Evolutionary conservation across 306 rosid species (phyloP), one percentile per base, ranked within the genome.

Genomic region (Ormosia emarginata): DNA sequence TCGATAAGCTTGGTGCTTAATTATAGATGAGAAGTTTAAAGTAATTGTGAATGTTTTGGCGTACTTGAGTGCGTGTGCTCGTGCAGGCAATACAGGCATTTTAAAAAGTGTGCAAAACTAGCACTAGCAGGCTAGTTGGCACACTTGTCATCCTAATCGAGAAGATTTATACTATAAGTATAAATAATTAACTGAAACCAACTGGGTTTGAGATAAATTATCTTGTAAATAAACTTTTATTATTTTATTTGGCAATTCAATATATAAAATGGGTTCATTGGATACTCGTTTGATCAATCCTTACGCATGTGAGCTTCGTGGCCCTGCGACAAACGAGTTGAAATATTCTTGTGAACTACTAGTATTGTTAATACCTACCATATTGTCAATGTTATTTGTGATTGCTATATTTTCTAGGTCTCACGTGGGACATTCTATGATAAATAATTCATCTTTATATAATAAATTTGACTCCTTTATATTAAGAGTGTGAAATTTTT

Each of bases 41-140:
- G n/a, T 43, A 65, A 49, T 77, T 36, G 15, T 13, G n/a, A 52
- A 43, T 76, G 58, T 50, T 13, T 41, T 73, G 52, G 57, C 36
- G 6, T 36, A 55, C 14, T 36, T 46, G 71, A 59, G 43, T 50
- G 36, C 17, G 36, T 30, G 29, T 62, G 58, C 1, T 61, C 75
- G 73, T 81, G 84, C 68, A 63, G 61, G 61, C 67, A 79, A 62
- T 69, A 69, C 7, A 43, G 62, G 30, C 7, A 43, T 33, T 43
- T 41, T 29, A 50, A 29, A 50, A 52, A 59, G 74, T 37, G 49
- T 4, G 53, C 37, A 77, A 78, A 12, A 37, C 41, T 8, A 36
- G 29, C 14, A 11, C 13, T 71, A 24, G 8, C 46, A 63, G 32
- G 7, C 57, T 40, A 18, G 49, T 61, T 34, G 53, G 18, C 82